Conservation (phyloP, 805 yeast species). For the Lipomyces japonicus region DNA sequence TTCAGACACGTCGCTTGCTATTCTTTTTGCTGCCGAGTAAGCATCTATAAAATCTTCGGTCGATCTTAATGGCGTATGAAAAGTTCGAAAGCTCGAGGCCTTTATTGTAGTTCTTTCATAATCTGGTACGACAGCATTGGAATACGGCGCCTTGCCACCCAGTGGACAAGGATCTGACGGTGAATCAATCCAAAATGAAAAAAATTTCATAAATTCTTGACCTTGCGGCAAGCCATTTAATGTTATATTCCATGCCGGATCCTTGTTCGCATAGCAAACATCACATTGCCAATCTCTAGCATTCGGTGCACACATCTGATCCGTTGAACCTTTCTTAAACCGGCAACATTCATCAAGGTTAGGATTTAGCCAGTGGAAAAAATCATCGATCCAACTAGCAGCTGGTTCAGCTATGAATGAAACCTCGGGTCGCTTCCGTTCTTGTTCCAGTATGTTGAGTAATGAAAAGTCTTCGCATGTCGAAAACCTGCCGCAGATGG, state of each 20-base stretch:
- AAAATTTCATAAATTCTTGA: slow-evolving; percentile 64
- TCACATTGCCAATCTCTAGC: slow-evolving; percentile 47
- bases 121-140: slow-evolving; percentile 51
- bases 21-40: slow-evolving; percentile 64
- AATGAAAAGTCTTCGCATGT: slow-evolving; percentile 76
- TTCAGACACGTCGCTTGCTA: slow-evolving; percentile 49
- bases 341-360: slow-evolving; percentile 82
- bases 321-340: slow-evolving; percentile 48
- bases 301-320: slow-evolving; percentile 41
- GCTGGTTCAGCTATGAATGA: slow-evolving; percentile 78
- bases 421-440: slow-evolving; percentile 58
- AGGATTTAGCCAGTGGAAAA: slow-evolving; percentile 81
- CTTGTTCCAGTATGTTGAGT: slow-evolving; percentile 79
- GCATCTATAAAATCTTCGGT: slow-evolving; percentile 83
- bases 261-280: slow-evolving; percentile 60
- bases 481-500: slow-evolving; percentile 82
- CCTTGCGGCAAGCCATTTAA: slow-evolving; percentile 84
- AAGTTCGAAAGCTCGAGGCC: slow-evolving; percentile 71
- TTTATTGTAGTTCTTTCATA: slow-evolving; percentile 41
- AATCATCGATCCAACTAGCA: slow-evolving; percentile 92
- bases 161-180: slow-evolving; percentile 90
- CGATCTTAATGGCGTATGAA: slow-evolving; percentile 74
- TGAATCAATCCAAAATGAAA: slow-evolving; percentile 75
- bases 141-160: slow-evolving; percentile 93
- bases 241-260: slow-evolving; percentile 60